phyloP scores from a whole-genome alignment of 306 rosid species.

The Acacia acuminata region DNA sequence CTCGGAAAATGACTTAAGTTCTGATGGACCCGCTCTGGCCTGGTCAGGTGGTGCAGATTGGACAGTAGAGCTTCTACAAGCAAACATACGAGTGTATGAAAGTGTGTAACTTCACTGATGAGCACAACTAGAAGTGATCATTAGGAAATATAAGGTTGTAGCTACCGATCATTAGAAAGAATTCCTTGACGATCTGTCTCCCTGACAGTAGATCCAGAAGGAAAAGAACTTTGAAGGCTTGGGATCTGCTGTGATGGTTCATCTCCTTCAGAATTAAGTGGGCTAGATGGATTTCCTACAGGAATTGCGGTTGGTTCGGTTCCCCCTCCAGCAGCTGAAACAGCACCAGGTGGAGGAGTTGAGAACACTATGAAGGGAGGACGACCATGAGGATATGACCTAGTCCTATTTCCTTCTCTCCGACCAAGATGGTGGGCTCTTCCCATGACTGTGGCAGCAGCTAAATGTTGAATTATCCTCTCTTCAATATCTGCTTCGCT shows the following conservation, averaged over 20 bases:
- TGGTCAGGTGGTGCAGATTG: conserved; percentile 48
- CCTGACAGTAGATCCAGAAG: conserved; percentile 43
- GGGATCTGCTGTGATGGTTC: conserved; percentile 47
- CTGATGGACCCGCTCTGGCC: conserved; percentile 83
- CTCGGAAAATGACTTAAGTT: conserved; percentile 77
- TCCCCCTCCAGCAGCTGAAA: conserved; percentile 42
- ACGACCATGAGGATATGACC: conserved; percentile 59
- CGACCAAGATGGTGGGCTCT: conserved; percentile 64
- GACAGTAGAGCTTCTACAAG: conserved; percentile 45
- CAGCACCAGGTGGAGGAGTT: conserved; percentile 43
- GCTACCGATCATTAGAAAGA: conserved; percentile 47
- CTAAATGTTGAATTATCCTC: conserved; percentile 80
- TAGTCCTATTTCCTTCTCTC: conserved; percentile 62
- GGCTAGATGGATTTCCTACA: conserved; percentile 53
- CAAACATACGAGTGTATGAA: conserved; percentile 5
- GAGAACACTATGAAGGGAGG: conserved; percentile 62
- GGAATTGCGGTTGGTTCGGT: conserved; percentile 48
- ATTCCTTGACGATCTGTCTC: conserved; percentile 48
- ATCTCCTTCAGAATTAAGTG: conserved; percentile 44
- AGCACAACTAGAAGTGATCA: conserved; percentile 3
- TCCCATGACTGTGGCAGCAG: conserved; percentile 85
- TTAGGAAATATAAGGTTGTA: conserved; percentile 13
- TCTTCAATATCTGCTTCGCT: conserved; percentile 70
- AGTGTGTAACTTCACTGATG: conserved; percentile 1
- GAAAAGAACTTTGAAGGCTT: conserved; percentile 48